Conservation (phyloP, 352 stramenopile genomes). For the Halophytophthora polymorphica region DNA sequence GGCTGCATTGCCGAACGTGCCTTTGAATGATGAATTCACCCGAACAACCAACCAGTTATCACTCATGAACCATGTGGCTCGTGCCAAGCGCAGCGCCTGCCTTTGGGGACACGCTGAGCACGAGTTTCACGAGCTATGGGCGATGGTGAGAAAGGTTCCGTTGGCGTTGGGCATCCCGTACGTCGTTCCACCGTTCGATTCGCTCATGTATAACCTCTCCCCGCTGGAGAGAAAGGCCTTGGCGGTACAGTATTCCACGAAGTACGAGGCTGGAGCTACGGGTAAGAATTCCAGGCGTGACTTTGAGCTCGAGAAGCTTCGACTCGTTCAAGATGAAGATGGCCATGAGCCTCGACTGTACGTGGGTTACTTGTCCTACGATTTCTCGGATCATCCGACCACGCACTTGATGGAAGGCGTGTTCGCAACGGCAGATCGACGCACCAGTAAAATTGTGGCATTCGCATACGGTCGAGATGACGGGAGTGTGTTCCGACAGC, state of each 20-base stretch:
- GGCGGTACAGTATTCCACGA: constrained; percentile 28
- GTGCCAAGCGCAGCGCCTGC: constrained; percentile 48
- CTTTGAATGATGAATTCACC: constrained; percentile 12
- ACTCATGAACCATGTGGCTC: constrained; percentile 30
- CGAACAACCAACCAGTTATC: constrained; percentile 9
- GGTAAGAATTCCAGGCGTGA: not conserved
- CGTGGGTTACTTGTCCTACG: constrained; percentile 78
- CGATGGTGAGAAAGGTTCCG: constrained; percentile 30
- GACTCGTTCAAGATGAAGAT: not conserved
- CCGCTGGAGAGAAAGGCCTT: constrained; percentile 32
- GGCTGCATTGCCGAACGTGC: constrained; percentile 5
- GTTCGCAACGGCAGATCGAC: constrained; percentile 41
- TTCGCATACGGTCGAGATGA: constrained; percentile 73
- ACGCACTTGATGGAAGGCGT: constrained; percentile 74
- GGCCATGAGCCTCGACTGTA: constrained; percentile 26
- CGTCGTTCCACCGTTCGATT: constrained; percentile 68
- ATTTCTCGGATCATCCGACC: constrained; percentile 82
- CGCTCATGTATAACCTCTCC: constrained; percentile 46
- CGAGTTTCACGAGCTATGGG: constrained; percentile 26
- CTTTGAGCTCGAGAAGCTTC: not conserved
- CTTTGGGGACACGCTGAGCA: constrained; percentile 42
- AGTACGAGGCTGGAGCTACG: constrained; percentile 10
- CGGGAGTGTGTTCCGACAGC: constrained; percentile 31
- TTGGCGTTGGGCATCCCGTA: constrained; percentile 13
- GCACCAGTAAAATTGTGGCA: constrained; percentile 25